Conservation (phyloP, 2,329 filamentous ascomycete species). For the Coniochaeta pulveracea region DNA sequence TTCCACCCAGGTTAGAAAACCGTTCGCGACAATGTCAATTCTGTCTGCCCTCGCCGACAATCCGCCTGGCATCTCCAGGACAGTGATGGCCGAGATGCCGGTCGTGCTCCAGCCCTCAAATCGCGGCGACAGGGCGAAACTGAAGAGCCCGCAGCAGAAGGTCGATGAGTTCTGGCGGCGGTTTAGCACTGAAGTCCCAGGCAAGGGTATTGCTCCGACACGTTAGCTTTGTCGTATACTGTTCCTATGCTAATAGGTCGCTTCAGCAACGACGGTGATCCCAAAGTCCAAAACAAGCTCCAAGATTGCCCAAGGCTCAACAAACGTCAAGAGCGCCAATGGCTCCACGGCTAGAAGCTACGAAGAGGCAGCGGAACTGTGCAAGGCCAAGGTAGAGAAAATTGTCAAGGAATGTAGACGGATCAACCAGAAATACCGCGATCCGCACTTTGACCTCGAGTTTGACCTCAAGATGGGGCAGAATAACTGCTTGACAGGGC, state of each 20-base stretch:
- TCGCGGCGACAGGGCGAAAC: conserved; percentile 19
- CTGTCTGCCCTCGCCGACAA: conserved; percentile 3
- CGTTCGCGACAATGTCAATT: not conserved
- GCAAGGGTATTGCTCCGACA: conserved; percentile 58
- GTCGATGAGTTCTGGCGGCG: conserved; percentile 65
- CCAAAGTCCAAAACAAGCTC: conserved; percentile 57
- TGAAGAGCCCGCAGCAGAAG: conserved; percentile 52
- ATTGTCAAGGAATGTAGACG: conserved; percentile 57
- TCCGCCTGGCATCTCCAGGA: conserved; percentile 4
- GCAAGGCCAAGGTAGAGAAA: conserved; percentile 50
- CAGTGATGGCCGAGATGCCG: conserved; percentile 11
- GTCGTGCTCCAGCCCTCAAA: conserved; percentile 5
- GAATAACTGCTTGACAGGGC: conserved; percentile 36
- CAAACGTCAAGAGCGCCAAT: conserved; percentile 39
- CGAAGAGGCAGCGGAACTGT: conserved; percentile 59
- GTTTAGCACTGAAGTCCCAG: conserved; percentile 59
- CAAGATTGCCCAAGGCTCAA: conserved; percentile 43
- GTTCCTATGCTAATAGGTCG: not conserved
- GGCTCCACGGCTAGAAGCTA: conserved; percentile 46
- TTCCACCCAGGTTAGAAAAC: too few species aligned
- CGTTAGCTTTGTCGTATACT: not conserved
- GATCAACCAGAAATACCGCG: conserved; percentile 76
- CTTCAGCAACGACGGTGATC: conserved; percentile 52
- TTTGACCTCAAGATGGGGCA: conserved; percentile 54
- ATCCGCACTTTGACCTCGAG: conserved; percentile 81